A percentile compares a stretch with the other conserved stretches of the same genome.
phyloP scores from a whole-genome alignment of 495 filamentous ascomycete genomes.

The Rusavskia elegans region DNA sequence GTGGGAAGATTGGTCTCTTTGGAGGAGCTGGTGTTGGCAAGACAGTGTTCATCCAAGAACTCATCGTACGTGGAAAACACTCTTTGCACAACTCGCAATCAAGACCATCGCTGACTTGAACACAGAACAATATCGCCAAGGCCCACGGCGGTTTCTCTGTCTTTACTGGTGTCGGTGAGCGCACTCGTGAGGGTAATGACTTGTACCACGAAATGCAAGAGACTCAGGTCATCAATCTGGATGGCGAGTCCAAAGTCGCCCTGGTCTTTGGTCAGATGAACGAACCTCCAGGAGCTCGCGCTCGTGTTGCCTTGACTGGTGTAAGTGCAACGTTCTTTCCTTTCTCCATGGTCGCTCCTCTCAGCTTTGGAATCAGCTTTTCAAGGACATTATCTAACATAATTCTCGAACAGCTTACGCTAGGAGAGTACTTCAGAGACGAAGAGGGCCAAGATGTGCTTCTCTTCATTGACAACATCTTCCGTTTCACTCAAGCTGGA shows the following conservation, averaged over 20 bases:
- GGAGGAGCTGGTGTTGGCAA: conserved; percentile 99
- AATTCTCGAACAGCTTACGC: conserved; percentile 34
- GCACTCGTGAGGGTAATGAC: conserved; percentile 99
- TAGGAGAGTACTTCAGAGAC: conserved; percentile 96
- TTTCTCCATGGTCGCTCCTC: neutral
- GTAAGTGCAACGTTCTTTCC: neutral
- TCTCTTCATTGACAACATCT: conserved; percentile 99
- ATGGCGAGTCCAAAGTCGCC: conserved; percentile 98
- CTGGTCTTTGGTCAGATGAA: conserved; percentile 99
- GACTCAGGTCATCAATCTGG: conserved; percentile 97
- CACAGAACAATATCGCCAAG: conserved; percentile 98
- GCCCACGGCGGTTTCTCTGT: conserved; percentile 99
- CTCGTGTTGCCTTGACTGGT: conserved; percentile 96
- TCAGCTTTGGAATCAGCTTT: neutral
- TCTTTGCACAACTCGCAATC: neutral
- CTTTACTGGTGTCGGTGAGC: conserved; percentile 99
- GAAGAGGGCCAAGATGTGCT: conserved; percentile 97
- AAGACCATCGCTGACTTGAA: conserved; percentile 7
- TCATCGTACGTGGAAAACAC: conserved; percentile 49
- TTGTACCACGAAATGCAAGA: conserved; percentile 99
- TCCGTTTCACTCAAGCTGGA: conserved; percentile 99
- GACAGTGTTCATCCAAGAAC: conserved; percentile 99
- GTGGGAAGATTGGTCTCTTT: conserved; percentile 99
- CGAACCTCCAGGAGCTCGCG: conserved; percentile 98
- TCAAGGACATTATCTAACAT: neutral